phyloP scores from a whole-genome alignment of 305 asterid genomes.

The Fraxinus greggii region DNA sequence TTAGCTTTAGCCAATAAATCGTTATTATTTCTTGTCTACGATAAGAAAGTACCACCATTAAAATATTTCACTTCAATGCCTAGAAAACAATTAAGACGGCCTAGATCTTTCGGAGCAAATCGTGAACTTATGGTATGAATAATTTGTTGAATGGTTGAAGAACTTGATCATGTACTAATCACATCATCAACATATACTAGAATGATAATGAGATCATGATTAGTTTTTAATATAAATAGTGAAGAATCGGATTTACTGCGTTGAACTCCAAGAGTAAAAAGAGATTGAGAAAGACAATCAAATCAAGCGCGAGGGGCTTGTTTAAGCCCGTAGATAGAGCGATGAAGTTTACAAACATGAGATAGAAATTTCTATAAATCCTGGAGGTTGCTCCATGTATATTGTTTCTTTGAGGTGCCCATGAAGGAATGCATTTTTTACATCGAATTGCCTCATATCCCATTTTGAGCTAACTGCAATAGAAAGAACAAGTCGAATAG shows the following conservation, averaged over 20 bases:
- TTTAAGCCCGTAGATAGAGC: neutral
- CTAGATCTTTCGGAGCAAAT: neutral
- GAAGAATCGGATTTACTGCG: neutral
- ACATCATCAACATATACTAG: too few species aligned
- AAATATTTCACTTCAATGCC: neutral
- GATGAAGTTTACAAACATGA: neutral
- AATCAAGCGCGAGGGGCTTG: neutral
- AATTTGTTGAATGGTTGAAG: neutral
- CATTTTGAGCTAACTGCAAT: too few species aligned
- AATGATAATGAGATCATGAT: neutral
- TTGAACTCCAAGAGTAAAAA: neutral
- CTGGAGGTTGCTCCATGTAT: neutral
- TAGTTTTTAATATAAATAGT: too few species aligned
- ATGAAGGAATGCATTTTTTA: too few species aligned
- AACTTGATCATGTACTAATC: neutral
- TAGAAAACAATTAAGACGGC: neutral
- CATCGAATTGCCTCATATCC: too few species aligned
- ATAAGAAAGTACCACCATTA: too few species aligned
- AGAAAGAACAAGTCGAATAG: too few species aligned
- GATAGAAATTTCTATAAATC: neutral
- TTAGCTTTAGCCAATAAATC: neutral
- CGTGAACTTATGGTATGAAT: neutral
- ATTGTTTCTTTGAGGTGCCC: too few species aligned
- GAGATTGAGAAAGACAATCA: neutral
- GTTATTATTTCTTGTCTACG: too few species aligned